Evolutionary conservation across 2,329 filamentous ascomycete species (phyloP).

Genomic region (Boeremia exigua): DNA sequence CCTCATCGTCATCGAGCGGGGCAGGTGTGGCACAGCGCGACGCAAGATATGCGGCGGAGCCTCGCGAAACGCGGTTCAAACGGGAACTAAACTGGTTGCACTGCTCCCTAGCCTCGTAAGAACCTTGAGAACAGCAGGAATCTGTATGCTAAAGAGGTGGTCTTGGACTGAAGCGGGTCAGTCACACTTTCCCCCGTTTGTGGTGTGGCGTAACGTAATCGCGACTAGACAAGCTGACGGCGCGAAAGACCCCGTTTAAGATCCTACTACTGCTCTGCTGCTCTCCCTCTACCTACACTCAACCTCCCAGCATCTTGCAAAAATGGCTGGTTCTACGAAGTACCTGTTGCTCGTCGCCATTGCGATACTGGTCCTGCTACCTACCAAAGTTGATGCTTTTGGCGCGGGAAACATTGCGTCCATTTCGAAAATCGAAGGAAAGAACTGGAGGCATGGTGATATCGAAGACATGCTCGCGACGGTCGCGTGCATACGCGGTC

Average conservation of each 20-base stretch:
- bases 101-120: slow-evolving; percentile 4
- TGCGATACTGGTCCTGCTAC: slow-evolving; percentile 46
- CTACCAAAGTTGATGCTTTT: slow-evolving; percentile 49
- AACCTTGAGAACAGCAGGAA: neutral
- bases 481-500: slow-evolving; percentile 53
- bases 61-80: neutral
- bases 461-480: slow-evolving; percentile 59
- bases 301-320: slow-evolving; percentile 10
- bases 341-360: slow-evolving; percentile 46
- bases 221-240: slow-evolving; percentile 16
- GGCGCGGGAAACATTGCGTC: slow-evolving; percentile 56
- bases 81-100: slow-evolving; percentile 6
- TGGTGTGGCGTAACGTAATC: slow-evolving; percentile 17
- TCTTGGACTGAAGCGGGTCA: slow-evolving; percentile 6
- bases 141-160: neutral
- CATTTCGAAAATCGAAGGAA: slow-evolving; percentile 51
- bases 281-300: slow-evolving; percentile 13
- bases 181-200: slow-evolving; percentile 5
- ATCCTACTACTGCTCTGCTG: slow-evolving; percentile 7
- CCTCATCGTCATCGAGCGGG: slow-evolving; percentile 15
- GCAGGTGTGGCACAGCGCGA: slow-evolving; percentile 15
- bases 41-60: slow-evolving; percentile 10
- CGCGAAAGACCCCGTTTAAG: slow-evolving; percentile 4
- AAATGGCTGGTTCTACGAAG: slow-evolving; percentile 43
- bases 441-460: slow-evolving; percentile 61